These are phyloP conservation scores for Xylariaceae sp. DNA, from an alignment of 2,329 filamentous ascomycete species.

Conservation along the genomic window DNA sequence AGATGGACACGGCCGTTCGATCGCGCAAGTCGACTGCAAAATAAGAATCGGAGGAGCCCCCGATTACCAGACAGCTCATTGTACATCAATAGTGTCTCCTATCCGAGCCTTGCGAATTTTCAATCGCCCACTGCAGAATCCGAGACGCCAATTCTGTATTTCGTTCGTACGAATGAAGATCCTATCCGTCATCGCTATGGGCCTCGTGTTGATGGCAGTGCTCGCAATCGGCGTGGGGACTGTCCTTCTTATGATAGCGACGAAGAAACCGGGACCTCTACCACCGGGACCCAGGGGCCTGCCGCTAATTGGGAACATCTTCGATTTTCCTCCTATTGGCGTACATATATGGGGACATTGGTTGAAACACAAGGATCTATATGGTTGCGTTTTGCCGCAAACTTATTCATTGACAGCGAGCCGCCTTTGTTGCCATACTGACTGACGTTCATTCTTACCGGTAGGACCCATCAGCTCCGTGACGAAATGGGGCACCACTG, in stretches of 20 bases:
- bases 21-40: too few relatives aligned
- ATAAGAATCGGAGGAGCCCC: too few relatives aligned
- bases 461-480: slow-evolving; percentile 36
- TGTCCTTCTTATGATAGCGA: background rate
- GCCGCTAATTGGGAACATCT: slow-evolving; percentile 45
- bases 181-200: background rate
- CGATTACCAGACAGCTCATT: too few relatives aligned
- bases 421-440: background rate
- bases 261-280: slow-evolving; percentile 18
- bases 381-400: slow-evolving; percentile 18
- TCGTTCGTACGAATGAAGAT: background rate
- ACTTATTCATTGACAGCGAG: background rate
- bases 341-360: slow-evolving; percentile 37
- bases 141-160: background rate
- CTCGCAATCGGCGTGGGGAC: background rate
- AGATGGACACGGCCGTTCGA: too few relatives aligned
- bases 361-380: slow-evolving; percentile 36
- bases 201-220: background rate
- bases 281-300: slow-evolving; percentile 45
- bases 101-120: too few relatives aligned
- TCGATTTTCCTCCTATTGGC: slow-evolving; percentile 39
- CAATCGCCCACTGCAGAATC: background rate
- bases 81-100: too few relatives aligned
- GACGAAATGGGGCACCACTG: slow-evolving; percentile 36
- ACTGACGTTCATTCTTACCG: background rate